Percentiles rank a stretch among this genome's conserved stretches.
Evolutionary conservation across 176 grass and related monocot species (phyloP).

Genomic region (Eleusine indica): DNA sequence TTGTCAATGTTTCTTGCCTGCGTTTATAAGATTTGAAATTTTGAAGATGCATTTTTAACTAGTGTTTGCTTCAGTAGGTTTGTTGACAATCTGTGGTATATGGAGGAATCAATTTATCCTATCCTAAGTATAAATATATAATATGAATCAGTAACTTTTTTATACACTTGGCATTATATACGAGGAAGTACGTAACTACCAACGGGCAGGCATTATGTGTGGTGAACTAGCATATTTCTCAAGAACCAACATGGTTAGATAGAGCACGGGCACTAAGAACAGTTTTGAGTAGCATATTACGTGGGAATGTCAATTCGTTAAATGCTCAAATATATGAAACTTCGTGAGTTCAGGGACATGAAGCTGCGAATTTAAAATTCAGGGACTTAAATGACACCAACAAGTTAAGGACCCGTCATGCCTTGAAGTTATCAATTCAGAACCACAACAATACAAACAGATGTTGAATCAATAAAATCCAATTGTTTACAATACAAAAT

Average conservation of each 20-base stretch:
- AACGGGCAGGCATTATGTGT: neutral
- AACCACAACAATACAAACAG: constrained; percentile 32
- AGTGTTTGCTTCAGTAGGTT: neutral
- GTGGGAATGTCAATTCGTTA: neutral
- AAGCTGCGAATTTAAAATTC: neutral
- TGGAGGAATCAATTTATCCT: neutral
- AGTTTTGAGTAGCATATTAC: neutral
- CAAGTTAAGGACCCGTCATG: neutral
- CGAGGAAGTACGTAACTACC: neutral
- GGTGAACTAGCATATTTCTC: neutral
- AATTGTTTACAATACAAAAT: constrained; percentile 51
- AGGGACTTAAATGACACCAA: no score
- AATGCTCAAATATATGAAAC: neutral
- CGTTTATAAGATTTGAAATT: neutral
- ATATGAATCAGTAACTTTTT: neutral
- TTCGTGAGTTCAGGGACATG: neutral
- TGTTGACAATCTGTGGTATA: neutral
- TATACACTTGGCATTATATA: neutral
- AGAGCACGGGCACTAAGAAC: neutral
- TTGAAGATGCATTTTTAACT: constrained; percentile 1
- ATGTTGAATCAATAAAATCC: constrained; percentile 37
- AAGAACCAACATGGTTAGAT: neutral
- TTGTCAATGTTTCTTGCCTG: neutral
- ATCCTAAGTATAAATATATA: neutral
- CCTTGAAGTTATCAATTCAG: neutral